Base-by-base conservation (phyloP, 139 green algal species). In the Chlamydomonas sp. region DNA sequence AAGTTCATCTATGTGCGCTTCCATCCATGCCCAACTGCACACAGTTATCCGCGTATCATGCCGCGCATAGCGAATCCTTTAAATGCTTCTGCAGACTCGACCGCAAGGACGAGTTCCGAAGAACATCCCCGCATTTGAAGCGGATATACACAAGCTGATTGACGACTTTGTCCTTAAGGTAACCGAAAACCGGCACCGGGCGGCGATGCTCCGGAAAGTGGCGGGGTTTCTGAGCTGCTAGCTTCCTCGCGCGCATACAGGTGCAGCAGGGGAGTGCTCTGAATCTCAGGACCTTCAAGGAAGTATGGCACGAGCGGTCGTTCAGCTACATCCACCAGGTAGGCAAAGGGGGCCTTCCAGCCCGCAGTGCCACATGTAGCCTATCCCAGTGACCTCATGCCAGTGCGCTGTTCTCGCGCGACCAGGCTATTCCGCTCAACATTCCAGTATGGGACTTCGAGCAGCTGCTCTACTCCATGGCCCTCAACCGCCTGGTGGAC, bases 301-400 rank as follows among this genome's bases (percentile, higher is more conserved):
- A 87, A n/a, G 1, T 80, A 87, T 87, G 83, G 83, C n/a, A 73
- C 8, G 63, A 17, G 4, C 5, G 14, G 31, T 8, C n/a, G 1
- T 87, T 87, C 12, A 81, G 73, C 3, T 87, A 81, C 31, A 67
- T 87, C 10, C 83, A 87, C 49, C 83, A 87, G 83, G 83, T 57
- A 49, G 31, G 31, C 31, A 49, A 31, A 63, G 72, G 17, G 17
- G 1, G 8, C 49, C 78, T 5, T 5, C 57, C 59, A 12, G 59
- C 18, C 31, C 31, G 31, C 31, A 49, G 31, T 49, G 31, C 31
- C 31, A 49, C 31, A 49, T 49, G 31, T 49, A 49, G 31, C 31
- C 67, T 73, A 1, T 73, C 14, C 15, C 14, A 16, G 67, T 20
- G 67, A 16, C 67, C 14, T 73, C 67, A 69, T 31, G 10, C 58